Evolutionary conservation across 1,284 basidiomycete genomes (phyloP), one percentile per base, ranked within the genome.

Genomic region (Cutaneotrichosporon cyanovorans): DNA sequence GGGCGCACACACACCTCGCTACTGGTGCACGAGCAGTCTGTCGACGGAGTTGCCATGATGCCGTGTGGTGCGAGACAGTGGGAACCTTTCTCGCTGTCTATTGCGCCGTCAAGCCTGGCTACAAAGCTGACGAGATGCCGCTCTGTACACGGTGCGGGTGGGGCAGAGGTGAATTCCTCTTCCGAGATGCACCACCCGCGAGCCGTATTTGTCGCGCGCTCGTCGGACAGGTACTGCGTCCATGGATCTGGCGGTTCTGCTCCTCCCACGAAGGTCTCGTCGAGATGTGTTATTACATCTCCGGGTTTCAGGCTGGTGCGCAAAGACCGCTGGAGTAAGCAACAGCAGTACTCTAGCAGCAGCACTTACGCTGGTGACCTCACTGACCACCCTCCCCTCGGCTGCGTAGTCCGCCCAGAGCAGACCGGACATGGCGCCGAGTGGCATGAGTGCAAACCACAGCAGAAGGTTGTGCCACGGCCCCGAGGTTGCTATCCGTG

Each of bases 381-480:
- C n/a, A 50, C 46, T 30, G 62, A 69, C 57, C 5, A 62, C 50
- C 22, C 55, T 42, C 1, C 65, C 66, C 2, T 52, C 39, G 5
- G 36, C 37, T 4, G 51, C 37, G 8, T 46, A 37, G 46, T 66
- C 60, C 3, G 28, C 51, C 60, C 63, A 69, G 25, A 63, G 58
- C n/a, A 65, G 10, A n/a, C 35, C 40, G 34, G 41, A 42, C 22
- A 49, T 30, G 3, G 31, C 38, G 6, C 41, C 47, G 16, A 53
- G 16, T 4, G 36, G 41, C 14, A 50, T 3, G 2, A 54, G 42
- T 1, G 22, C 42, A 7, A 53, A 33, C 49, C 56, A 68, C 15
- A 59, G 62, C 14, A 67, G 28, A 38, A 70, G 51, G 43, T 72
- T 72, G 50, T 68, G 61, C 33, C 59, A 62, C 14, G 69, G 64